A percentile compares a stretch with the other conserved stretches of the same genome.
Conservation (phyloP, 2,329 filamentous ascomycete species). For the Cladorrhinum sp. region DNA sequence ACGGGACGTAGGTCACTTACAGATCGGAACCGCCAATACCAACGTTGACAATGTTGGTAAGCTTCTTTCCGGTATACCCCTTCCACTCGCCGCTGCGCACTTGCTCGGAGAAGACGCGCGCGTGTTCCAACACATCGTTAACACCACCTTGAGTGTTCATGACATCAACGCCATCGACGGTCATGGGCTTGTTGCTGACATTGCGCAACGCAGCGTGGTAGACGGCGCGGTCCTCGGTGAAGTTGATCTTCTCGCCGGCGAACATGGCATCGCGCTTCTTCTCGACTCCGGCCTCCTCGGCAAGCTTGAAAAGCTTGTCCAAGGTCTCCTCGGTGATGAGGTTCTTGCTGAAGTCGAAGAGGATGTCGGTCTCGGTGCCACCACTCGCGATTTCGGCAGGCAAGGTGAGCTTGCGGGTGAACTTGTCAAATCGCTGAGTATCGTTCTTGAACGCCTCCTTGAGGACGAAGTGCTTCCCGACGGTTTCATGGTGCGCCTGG, state of each 20-base stretch:
- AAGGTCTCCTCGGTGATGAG: constrained; percentile 92
- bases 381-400: constrained; percentile 65
- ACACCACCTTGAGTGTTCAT: constrained; percentile 86
- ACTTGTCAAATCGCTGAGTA: constrained; percentile 82
- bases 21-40: constrained; percentile 98
- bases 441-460: constrained; percentile 92
- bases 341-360: constrained; percentile 99
- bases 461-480: constrained; percentile 86
- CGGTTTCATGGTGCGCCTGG: constrained; percentile 80
- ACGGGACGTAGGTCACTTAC: constrained; percentile 53
- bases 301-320: constrained; percentile 80
- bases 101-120: constrained; percentile 97
- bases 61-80: constrained; percentile 94
- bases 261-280: constrained; percentile 98
- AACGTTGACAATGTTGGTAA: constrained; percentile 94
- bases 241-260: constrained; percentile 97
- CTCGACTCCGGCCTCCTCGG: constrained; percentile 86
- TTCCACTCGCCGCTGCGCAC: constrained; percentile 95
- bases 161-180: constrained; percentile 89
- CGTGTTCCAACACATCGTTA: constrained; percentile 87
- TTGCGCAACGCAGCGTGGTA: constrained; percentile 95
- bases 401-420: constrained; percentile 82
- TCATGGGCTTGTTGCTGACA: constrained; percentile 66
- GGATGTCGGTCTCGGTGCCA: constrained; percentile 65
- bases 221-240: constrained; percentile 93